Conservation (phyloP, 2,329 filamentous ascomycete genomes). For the Apiospora arundinis region DNA sequence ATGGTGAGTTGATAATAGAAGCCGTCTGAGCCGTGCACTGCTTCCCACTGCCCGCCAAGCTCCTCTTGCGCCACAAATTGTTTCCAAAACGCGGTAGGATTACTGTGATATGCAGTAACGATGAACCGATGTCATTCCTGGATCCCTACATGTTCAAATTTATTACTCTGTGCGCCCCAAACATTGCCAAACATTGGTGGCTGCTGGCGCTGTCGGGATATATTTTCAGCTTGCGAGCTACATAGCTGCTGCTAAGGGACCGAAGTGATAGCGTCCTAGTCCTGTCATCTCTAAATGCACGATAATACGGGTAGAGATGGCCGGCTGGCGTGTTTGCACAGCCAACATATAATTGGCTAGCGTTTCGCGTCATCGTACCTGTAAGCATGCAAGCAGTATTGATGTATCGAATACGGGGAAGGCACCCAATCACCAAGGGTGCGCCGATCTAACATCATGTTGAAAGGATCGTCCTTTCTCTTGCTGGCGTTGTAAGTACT, state of each 20-base stretch:
- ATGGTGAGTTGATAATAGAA: neutral
- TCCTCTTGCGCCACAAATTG: neutral
- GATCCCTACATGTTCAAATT: neutral
- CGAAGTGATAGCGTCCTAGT: neutral
- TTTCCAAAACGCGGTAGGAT: neutral
- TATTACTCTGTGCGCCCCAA: neutral
- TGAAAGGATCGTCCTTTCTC: neutral
- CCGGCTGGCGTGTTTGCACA: neutral
- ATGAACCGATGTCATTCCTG: no score
- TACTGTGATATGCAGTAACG: neutral
- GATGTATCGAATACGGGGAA: neutral
- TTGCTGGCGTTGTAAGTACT: neutral
- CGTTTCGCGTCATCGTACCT: neutral
- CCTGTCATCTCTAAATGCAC: no score
- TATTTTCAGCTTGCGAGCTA: neutral
- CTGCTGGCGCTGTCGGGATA: neutral
- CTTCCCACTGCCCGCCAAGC: neutral
- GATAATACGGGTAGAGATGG: neutral
- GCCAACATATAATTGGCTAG: neutral
- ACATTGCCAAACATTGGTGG: neutral
- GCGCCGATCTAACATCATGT: neutral
- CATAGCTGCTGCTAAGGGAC: neutral
- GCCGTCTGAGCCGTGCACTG: conserved; percentile 2
- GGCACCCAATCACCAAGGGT: neutral
- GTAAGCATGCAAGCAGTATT: neutral